Evolutionary conservation across 2,329 filamentous ascomycete species (phyloP), one percentile per base, ranked within the genome.

Genomic region (Bipolaris bicolor): DNA sequence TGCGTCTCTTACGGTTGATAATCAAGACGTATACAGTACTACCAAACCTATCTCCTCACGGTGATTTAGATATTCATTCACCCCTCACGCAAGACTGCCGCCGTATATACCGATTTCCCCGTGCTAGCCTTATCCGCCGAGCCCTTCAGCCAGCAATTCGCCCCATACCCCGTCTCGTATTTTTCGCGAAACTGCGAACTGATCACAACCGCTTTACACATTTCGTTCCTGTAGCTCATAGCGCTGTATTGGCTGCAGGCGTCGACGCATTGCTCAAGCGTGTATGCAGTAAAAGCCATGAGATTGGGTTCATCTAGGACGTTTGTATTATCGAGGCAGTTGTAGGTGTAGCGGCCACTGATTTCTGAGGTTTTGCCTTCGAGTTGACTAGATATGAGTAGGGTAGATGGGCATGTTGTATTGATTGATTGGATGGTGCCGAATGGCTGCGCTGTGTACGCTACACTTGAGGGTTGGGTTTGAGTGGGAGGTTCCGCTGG

Each of bases 181-280:
- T 15, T 36, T 16, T 26, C 1, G 1, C 40, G 20, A 41, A 58
- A 51, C 20, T 58, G 34, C 0, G 36, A 47, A 22, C 24, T 51
- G 6, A 52, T 55, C 2, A 58, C 56, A 1, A 37, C 43, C 18
- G 51, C 52, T 6, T 51, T 46, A 10, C 47, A 58, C 1, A 29
- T 51, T 24, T n/a, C 16, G 10, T 47, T 52, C 11, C 7, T 39
- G 29, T n/a, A 29, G 11, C 24, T 7, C 24, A 55, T 55, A 7
- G 40, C 39, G 20, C 41, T 58, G 41, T 55, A 58, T 18, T 58
- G 55, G 49, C 51, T 58, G 15, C 51, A 58, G 3, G 55, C 40
- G 6, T 58, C 51, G 20, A 55, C 41, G 33, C 55, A 58, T 41
- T 55, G 55, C 34, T 58, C 45, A 16, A 55, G 29, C 1, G 41